Conservation (phyloP, 192 early-diverging fungal species). For the Entomortierella lignicola region DNA sequence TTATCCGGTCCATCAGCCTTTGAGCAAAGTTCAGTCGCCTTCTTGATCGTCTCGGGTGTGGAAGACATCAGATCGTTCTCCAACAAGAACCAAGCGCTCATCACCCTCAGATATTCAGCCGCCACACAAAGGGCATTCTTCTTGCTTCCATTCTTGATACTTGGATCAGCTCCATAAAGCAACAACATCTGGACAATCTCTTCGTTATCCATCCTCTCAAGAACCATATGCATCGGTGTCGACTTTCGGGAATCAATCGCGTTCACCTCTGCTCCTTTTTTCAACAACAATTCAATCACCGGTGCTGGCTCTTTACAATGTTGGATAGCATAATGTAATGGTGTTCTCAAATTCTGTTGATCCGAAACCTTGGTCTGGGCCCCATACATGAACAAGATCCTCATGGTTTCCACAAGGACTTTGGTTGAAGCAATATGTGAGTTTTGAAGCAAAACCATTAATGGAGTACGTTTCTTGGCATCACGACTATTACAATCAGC, state of each 20-base stretch:
- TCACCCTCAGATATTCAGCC: constrained; percentile 47
- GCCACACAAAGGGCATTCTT: constrained; percentile 43
- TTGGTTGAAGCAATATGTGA: constrained; percentile 38
- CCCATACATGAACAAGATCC: constrained; percentile 50
- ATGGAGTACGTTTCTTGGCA: constrained; percentile 47
- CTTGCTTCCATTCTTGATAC: constrained; percentile 45
- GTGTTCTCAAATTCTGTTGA: constrained; percentile 31
- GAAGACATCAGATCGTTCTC: constrained; percentile 55
- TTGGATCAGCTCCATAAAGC: constrained; percentile 50
- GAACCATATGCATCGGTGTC: constrained; percentile 48
- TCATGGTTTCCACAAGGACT: constrained; percentile 38
- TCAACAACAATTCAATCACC: constrained; percentile 43
- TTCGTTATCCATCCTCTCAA: constrained; percentile 48
- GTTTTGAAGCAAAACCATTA: constrained; percentile 39
- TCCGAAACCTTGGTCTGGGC: constrained; percentile 38
- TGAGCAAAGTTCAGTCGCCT: constrained; percentile 45
- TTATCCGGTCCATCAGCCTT: constrained; percentile 52
- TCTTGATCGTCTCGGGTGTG: constrained; percentile 49
- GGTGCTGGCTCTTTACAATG: constrained; percentile 43
- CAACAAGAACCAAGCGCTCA: constrained; percentile 54
- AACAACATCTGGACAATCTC: constrained; percentile 53
- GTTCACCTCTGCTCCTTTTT: constrained; percentile 52
- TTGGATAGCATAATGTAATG: constrained; percentile 43
- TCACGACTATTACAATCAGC: constrained; percentile 49
- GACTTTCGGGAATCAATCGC: constrained; percentile 28